Percentiles rank a stretch among this genome's conserved stretches.
These are phyloP conservation scores for Trypethelium eluteriae DNA, from an alignment of 495 filamentous ascomycete genomes.

Conservation along the genomic window DNA sequence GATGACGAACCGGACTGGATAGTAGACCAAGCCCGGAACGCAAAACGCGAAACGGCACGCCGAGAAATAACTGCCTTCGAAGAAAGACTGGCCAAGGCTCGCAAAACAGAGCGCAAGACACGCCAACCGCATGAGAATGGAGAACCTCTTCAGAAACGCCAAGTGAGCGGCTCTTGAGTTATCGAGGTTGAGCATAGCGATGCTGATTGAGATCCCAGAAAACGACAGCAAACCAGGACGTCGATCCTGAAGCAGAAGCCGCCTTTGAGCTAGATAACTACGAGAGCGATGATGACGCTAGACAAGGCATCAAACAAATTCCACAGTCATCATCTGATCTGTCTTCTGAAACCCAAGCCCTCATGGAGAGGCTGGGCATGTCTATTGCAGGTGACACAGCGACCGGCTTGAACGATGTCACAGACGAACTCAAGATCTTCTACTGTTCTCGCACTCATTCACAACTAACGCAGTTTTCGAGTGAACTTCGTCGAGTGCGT, in stretches of 20 bases:
- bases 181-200: not conserved
- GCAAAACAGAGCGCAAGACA: constrained; percentile 58
- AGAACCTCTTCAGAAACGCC: constrained; percentile 45
- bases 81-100: constrained; percentile 55
- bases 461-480: constrained; percentile 87
- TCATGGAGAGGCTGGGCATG: constrained; percentile 53
- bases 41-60: constrained; percentile 59
- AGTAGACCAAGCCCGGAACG: constrained; percentile 59
- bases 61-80: constrained; percentile 65
- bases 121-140: constrained; percentile 43
- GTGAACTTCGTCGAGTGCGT: constrained; percentile 73
- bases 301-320: constrained; percentile 24
- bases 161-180: constrained; percentile 31
- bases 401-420: constrained; percentile 48
- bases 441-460: constrained; percentile 95
- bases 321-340: constrained; percentile 34
- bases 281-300: constrained; percentile 56
- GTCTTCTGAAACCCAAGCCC: constrained; percentile 54
- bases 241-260: constrained; percentile 51
- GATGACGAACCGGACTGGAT: constrained; percentile 86
- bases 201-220: constrained; percentile 9
- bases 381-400: constrained; percentile 39
- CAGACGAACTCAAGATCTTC: constrained; percentile 55
- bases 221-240: constrained; percentile 36
- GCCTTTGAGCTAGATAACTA: constrained; percentile 75